Percentiles rank a stretch among this genome's conserved stretches.
These are phyloP conservation scores for Colletotrichum neosansevieriae DNA, from an alignment of 2,329 filamentous ascomycete genomes.

Conservation along the genomic window DNA sequence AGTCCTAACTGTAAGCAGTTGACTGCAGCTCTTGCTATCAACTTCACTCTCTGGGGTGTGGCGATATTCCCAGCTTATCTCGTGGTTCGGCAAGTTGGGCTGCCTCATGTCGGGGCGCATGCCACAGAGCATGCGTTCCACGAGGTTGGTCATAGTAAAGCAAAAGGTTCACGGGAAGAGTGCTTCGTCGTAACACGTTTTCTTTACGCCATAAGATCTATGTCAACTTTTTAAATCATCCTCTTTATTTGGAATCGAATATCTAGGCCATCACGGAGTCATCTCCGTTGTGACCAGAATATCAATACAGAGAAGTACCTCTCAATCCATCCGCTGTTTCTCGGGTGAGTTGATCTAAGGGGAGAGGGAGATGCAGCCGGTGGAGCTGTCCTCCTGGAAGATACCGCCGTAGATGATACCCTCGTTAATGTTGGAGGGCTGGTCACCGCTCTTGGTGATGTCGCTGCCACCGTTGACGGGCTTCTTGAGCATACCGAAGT, in stretches of 20 bases:
- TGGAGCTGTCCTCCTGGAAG: slow-evolving; percentile 63
- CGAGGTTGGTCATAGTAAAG: not conserved
- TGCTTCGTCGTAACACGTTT: not conserved
- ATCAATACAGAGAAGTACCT: slow-evolving; percentile 16
- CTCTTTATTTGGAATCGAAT: slow-evolving; percentile 9
- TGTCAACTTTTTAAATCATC: not conserved
- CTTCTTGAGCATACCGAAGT: slow-evolving; percentile 74
- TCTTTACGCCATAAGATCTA: not conserved
- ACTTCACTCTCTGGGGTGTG: slow-evolving; percentile 17
- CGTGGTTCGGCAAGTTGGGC: slow-evolving; percentile 9
- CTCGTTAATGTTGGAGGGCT: slow-evolving; percentile 62
- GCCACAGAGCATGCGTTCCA: not conserved
- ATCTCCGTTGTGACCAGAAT: not conserved
- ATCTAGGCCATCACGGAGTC: slow-evolving; percentile 11
- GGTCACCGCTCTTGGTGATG: slow-evolving; percentile 61
- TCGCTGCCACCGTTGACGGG: slow-evolving; percentile 59
- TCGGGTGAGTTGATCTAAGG: not conserved
- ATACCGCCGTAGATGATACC: slow-evolving; percentile 65
- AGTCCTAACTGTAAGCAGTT: not conserved
- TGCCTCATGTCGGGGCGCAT: not conserved
- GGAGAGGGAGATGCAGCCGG: slow-evolving; percentile 31
- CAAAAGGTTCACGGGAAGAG: not conserved
- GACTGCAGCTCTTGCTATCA: slow-evolving; percentile 11
- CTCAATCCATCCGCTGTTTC: not conserved
- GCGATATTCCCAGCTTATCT: slow-evolving; percentile 4